These are phyloP conservation scores for Hysterium pulicare DNA, from an alignment of 2,329 filamentous ascomycete genomes.

Conservation along the genomic window DNA sequence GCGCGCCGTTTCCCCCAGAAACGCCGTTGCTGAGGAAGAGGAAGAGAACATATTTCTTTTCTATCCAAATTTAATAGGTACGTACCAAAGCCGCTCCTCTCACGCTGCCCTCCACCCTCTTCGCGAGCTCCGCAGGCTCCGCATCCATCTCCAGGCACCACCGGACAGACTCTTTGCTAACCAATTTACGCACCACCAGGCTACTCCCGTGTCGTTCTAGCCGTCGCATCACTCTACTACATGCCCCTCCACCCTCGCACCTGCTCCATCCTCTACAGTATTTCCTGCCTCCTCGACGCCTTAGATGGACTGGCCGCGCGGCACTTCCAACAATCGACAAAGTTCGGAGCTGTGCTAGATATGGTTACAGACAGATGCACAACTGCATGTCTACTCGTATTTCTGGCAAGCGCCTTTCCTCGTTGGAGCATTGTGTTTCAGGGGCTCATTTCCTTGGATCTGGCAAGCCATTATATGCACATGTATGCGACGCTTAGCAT, in stretches of 20 bases:
- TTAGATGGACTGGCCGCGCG: constrained; percentile 92
- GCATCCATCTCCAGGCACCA: background rate
- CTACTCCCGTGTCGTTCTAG: constrained; percentile 54
- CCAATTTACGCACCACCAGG: constrained; percentile 30
- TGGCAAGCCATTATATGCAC: constrained; percentile 97
- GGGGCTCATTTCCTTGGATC: constrained; percentile 83
- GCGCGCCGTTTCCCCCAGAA: constrained; percentile 17
- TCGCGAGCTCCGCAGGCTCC: background rate
- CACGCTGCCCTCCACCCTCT: background rate
- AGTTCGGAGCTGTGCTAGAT: constrained; percentile 93
- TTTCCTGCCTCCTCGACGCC: constrained; percentile 93
- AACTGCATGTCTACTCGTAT: constrained; percentile 90
- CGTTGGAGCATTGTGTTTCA: constrained; percentile 94
- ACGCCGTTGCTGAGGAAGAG: constrained; percentile 22
- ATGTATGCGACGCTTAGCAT: constrained; percentile 95
- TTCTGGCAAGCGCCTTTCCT: constrained; percentile 90
- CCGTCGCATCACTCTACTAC: constrained; percentile 92
- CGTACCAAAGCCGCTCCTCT: constrained; percentile 11
- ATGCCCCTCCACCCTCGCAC: constrained; percentile 98
- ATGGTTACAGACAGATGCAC: constrained; percentile 99
- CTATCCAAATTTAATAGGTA: constrained; percentile 52
- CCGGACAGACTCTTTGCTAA: constrained; percentile 15
- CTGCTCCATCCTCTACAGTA: constrained; percentile 83
- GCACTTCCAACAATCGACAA: constrained; percentile 82
- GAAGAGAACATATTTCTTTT: constrained; percentile 55